Conservation (phyloP, 805 yeast species). For the Metschnikowia koreensis region DNA sequence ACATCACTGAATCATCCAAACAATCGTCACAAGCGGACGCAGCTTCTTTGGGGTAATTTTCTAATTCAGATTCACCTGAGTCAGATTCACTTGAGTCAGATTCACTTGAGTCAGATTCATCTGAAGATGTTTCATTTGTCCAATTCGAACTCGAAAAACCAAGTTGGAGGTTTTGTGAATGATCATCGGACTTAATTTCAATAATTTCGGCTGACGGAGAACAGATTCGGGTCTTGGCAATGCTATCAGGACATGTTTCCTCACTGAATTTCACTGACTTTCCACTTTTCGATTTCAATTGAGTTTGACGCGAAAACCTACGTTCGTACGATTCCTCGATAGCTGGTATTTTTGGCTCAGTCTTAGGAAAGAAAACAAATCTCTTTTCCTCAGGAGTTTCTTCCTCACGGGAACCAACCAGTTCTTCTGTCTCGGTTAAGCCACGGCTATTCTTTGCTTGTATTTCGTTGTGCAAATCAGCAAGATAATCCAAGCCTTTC, state of each 20-base stretch:
- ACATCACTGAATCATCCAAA: neutral
- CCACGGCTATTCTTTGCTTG: neutral
- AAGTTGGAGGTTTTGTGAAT: neutral
- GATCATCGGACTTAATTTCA: neutral
- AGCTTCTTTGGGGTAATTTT: too few species aligned
- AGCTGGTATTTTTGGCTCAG: constrained; percentile 4
- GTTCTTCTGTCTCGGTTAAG: neutral
- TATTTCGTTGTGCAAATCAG: constrained; percentile 1
- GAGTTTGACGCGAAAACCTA: neutral
- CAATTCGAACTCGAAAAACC: neutral
- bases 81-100: neutral
- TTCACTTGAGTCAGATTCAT: neutral
- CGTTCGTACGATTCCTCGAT: constrained; percentile 5
- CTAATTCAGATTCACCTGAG: neutral
- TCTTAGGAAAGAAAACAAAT: neutral
- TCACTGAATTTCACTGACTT: neutral
- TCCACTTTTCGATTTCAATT: neutral
- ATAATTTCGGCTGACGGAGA: neutral
- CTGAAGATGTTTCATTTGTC: neutral
- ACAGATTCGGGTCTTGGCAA: neutral
- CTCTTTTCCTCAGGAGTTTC: neutral
- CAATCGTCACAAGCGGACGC: neutral
- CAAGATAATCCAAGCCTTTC: constrained; percentile 1
- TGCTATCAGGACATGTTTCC: neutral
- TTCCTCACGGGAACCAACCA: neutral